Conservation (phyloP, 306 rosid genomes). For the Alnus rubra region DNA sequence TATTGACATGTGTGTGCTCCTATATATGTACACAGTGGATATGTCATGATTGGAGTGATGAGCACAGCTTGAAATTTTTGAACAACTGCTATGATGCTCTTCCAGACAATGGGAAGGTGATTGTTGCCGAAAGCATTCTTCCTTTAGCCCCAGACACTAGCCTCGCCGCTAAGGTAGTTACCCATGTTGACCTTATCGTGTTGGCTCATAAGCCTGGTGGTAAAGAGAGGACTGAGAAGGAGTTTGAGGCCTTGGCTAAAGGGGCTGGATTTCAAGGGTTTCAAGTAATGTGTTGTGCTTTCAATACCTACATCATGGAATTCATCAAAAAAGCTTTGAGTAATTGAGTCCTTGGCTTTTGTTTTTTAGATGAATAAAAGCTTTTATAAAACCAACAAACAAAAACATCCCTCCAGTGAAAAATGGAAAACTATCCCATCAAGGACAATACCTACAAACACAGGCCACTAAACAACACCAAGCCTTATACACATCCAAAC, state of each 20-base stretch:
- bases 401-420: too few relatives aligned
- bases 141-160: constrained; percentile 78
- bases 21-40: constrained; percentile 52
- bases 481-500: too few relatives aligned
- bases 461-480: too few relatives aligned
- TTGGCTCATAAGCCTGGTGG: constrained; percentile 92
- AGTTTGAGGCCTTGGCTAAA: constrained; percentile 71
- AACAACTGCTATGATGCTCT: constrained; percentile 79
- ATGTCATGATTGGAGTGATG: constrained; percentile 95
- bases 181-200: constrained; percentile 80
- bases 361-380: too few relatives aligned
- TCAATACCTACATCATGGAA: constrained; percentile 77
- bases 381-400: too few relatives aligned
- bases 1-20: constrained; percentile 4
- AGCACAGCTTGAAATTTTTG: constrained; percentile 73
- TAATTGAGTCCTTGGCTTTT: background rate
- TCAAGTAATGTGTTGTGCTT: constrained; percentile 52
- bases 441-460: too few relatives aligned
- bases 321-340: constrained; percentile 61
- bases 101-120: constrained; percentile 79
- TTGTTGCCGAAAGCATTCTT: constrained; percentile 88
- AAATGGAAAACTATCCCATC: too few relatives aligned
- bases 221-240: constrained; percentile 83
- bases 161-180: constrained; percentile 75
- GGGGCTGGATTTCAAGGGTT: constrained; percentile 78